phyloP scores from a whole-genome alignment of 2,329 filamentous ascomycete species.

The Curvularia sp. region DNA sequence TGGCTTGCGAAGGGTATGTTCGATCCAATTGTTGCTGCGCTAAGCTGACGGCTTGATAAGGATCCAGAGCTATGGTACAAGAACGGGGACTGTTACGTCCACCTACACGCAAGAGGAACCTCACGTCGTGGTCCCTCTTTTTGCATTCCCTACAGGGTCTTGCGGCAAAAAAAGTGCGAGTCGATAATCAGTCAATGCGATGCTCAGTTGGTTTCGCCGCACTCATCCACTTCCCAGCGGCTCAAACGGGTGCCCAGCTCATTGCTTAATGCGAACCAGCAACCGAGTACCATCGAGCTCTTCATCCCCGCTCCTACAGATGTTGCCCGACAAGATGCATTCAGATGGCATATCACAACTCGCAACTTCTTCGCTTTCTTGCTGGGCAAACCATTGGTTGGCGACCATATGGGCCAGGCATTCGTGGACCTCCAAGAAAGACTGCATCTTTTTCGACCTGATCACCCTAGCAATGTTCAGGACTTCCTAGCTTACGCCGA shows the following conservation, averaged over 20 bases:
- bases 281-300: constrained; percentile 59
- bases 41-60: constrained; percentile 57
- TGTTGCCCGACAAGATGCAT: constrained; percentile 62
- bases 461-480: constrained; percentile 62
- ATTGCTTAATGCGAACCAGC: constrained; percentile 53
- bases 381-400: constrained; percentile 70
- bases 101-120: constrained; percentile 71
- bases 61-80: constrained; percentile 75
- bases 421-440: constrained; percentile 70
- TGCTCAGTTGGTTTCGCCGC: constrained; percentile 40
- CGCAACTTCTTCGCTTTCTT: constrained; percentile 80
- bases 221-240: constrained; percentile 14
- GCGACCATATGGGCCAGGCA: constrained; percentile 68
- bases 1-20: constrained; percentile 54
- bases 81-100: constrained; percentile 72
- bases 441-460: constrained; percentile 67
- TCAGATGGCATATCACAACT: constrained; percentile 70
- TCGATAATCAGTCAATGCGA: constrained; percentile 63
- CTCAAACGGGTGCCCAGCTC: constrained; percentile 30
- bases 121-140: constrained; percentile 73
- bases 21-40: not conserved
- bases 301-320: constrained; percentile 72
- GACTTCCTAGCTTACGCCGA: constrained; percentile 72
- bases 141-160: constrained; percentile 65
- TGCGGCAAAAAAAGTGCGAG: constrained; percentile 66